These are phyloP conservation scores for Bondarzewia mesenterica DNA, from an alignment of 1,284 basidiomycete species.

Conservation along the genomic window DNA sequence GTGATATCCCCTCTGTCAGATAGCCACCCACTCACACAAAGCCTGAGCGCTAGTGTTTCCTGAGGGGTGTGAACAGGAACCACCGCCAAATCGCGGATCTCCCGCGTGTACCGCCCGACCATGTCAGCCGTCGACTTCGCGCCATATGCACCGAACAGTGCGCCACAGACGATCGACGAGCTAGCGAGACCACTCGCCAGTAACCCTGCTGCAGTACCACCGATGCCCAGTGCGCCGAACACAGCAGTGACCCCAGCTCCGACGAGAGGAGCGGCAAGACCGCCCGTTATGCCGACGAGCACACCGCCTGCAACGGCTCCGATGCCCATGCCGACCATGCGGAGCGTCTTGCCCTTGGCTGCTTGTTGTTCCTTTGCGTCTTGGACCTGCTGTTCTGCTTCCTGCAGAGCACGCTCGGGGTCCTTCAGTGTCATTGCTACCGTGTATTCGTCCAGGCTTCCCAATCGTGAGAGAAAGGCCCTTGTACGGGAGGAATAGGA, in stretches of 20 bases:
- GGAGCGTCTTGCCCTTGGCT: constrained; percentile 30
- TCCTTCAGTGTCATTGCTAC: constrained; percentile 41
- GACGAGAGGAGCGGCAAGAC: constrained; percentile 49
- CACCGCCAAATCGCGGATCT: constrained; percentile 46
- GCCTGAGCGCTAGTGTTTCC: constrained; percentile 42
- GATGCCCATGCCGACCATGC: constrained; percentile 41
- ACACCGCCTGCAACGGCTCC: constrained; percentile 49
- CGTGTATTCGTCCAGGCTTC: constrained; percentile 33
- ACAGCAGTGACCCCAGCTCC: constrained; percentile 44
- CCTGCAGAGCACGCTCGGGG: constrained; percentile 35
- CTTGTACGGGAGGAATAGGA: constrained; percentile 48
- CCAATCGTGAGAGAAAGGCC: constrained; percentile 36
- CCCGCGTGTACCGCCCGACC: constrained; percentile 42
- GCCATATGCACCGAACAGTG: constrained; percentile 52
- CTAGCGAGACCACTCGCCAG: constrained; percentile 47
- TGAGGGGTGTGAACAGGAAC: constrained; percentile 33
- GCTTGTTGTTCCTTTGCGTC: constrained; percentile 33
- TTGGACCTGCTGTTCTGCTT: constrained; percentile 36
- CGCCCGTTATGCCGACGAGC: constrained; percentile 47
- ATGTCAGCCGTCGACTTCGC: constrained; percentile 40
- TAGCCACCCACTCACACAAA: constrained; percentile 55
- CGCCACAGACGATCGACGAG: constrained; percentile 47
- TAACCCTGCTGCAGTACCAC: constrained; percentile 44
- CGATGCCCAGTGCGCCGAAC: constrained; percentile 43
- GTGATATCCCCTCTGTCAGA: constrained; percentile 35